Evolutionary conservation across 768 basidiomycete genomes (phyloP).

Genomic region (Tremella mesenterica): DNA sequence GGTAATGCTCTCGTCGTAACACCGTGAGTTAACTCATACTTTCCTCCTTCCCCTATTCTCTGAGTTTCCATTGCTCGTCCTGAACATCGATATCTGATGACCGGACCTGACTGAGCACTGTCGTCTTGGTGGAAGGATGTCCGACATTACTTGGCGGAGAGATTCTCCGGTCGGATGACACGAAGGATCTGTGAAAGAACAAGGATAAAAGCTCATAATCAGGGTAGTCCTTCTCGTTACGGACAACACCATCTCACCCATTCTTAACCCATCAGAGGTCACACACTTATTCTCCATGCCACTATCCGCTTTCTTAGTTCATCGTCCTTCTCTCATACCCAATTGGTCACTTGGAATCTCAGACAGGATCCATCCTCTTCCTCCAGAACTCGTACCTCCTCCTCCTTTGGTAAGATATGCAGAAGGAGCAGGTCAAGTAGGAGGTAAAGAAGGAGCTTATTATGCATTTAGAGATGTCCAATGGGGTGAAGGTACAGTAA

Average conservation of each 20-base stretch:
- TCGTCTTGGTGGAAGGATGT: too few species aligned
- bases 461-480: conserved; percentile 50
- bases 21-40: conserved; percentile 53
- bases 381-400: conserved; percentile 6
- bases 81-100: too few species aligned
- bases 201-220: neutral
- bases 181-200: too few species aligned
- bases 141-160: too few species aligned
- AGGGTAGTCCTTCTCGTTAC: conserved; percentile 80
- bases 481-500: conserved; percentile 49
- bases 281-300: conserved; percentile 77
- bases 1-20: conserved; percentile 67
- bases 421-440: conserved; percentile 45
- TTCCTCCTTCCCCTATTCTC: neutral
- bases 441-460: conserved; percentile 21
- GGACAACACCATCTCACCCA: conserved; percentile 72
- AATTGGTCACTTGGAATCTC: conserved; percentile 30
- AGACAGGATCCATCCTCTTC: conserved; percentile 39
- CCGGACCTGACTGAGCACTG: too few species aligned
- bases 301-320: conserved; percentile 60
- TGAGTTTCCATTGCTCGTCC: neutral
- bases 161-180: too few species aligned
- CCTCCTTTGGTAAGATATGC: conserved; percentile 46
- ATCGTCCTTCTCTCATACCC: conserved; percentile 49
- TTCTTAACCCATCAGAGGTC: conserved; percentile 71